Evolutionary conservation across 208 protist species (phyloP).

Genomic region (Leptomonas pyrrhocoris): DNA sequence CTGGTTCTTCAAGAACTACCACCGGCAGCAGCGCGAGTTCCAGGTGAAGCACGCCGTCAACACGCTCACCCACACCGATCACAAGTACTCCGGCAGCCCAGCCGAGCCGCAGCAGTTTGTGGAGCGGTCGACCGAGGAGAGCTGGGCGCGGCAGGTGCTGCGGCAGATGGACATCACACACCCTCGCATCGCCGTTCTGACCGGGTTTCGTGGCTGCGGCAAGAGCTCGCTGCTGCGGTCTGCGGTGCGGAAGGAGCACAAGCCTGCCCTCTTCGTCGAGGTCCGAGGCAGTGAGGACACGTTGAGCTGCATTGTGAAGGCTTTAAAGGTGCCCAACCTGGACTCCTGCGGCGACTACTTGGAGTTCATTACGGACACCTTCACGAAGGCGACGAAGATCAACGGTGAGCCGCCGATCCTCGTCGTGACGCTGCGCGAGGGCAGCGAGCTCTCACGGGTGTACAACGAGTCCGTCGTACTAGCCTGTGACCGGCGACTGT

Average conservation of each 20-base stretch:
- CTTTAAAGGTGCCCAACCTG: constrained; percentile 78
- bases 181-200: constrained; percentile 69
- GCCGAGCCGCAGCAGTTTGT: constrained; percentile 39
- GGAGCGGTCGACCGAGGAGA: constrained; percentile 63
- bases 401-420: constrained; percentile 74
- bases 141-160: constrained; percentile 73
- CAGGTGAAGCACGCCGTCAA: constrained; percentile 73
- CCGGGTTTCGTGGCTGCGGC: constrained; percentile 55
- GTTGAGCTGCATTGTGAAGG: constrained; percentile 62
- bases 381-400: constrained; percentile 64
- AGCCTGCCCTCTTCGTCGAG: constrained; percentile 77
- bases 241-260: constrained; percentile 77
- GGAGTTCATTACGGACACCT: constrained; percentile 82
- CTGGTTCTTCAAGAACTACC: constrained; percentile 76
- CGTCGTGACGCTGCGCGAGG: constrained; percentile 80
- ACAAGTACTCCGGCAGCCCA: constrained; percentile 23
- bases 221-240: constrained; percentile 70
- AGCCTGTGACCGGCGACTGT: constrained; percentile 72
- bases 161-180: constrained; percentile 68
- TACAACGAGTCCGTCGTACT: constrained; percentile 82
- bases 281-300: constrained; percentile 76
- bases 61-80: constrained; percentile 53
- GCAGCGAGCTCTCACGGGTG: constrained; percentile 62
- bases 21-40: constrained; percentile 55
- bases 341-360: constrained; percentile 82